Conservation (phyloP, 495 filamentous ascomycete species). For the Penicillium maclennaniae region DNA sequence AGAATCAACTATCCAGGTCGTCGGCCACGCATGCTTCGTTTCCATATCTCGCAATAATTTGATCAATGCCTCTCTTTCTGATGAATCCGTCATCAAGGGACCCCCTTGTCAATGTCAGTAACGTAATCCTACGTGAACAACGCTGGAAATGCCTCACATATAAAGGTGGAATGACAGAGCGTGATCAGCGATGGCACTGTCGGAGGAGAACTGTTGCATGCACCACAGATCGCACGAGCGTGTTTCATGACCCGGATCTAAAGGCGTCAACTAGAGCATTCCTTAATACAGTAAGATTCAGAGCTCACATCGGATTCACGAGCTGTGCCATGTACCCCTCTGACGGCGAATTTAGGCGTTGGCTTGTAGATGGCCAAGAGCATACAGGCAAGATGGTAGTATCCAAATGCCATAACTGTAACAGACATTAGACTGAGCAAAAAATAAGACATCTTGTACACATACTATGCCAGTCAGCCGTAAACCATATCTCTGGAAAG, state of each 20-base stretch:
- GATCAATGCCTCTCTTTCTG: slow-evolving; percentile 7
- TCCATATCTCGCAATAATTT: slow-evolving; percentile 11
- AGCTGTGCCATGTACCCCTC: slow-evolving; percentile 2
- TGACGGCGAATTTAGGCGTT: slow-evolving; percentile 9
- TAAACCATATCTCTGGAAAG: slow-evolving; percentile 13
- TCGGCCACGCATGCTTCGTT: slow-evolving; percentile 9
- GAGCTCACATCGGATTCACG: slow-evolving; percentile 9
- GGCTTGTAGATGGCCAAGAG: slow-evolving; percentile 11
- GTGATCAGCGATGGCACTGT: slow-evolving; percentile 13
- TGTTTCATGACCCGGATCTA: slow-evolving; percentile 12
- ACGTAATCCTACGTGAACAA: background rate
- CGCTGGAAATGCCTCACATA: slow-evolving; percentile 1
- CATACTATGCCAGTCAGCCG: slow-evolving; percentile 11
- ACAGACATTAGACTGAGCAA: slow-evolving; percentile 2
- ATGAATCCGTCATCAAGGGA: slow-evolving; percentile 10
- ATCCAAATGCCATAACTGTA: slow-evolving; percentile 11
- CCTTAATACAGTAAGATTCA: background rate
- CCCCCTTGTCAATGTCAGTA: slow-evolving; percentile 10
- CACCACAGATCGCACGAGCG: slow-evolving; percentile 9
- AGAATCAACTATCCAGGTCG: slow-evolving; percentile 9
- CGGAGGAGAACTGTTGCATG: slow-evolving; percentile 12
- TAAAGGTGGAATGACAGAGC: slow-evolving; percentile 14
- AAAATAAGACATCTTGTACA: slow-evolving; percentile 1
- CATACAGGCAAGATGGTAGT: slow-evolving; percentile 12
- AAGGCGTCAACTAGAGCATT: slow-evolving; percentile 2